Conservation (phyloP, 2,329 filamentous ascomycete genomes). For the Talaromyces atroroseus region DNA sequence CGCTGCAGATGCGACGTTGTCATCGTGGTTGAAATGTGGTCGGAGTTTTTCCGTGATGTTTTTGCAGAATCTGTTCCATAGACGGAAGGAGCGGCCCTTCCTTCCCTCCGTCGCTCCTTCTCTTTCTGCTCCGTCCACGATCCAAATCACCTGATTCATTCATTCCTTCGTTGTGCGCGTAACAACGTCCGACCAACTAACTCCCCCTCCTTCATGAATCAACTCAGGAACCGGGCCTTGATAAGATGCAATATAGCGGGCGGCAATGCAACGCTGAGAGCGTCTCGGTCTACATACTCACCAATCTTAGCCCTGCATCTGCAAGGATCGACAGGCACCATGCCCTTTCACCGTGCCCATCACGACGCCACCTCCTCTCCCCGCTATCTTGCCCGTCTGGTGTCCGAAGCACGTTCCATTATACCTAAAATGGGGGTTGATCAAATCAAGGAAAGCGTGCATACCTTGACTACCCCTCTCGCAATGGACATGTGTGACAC, state of each 20-base stretch:
- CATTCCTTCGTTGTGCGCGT: too few relatives aligned
- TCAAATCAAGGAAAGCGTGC: neutral
- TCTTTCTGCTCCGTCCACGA: neutral
- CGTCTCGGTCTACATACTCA: neutral
- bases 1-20: neutral
- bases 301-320: conserved; percentile 9
- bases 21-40: neutral
- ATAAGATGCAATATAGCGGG: neutral
- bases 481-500: neutral
- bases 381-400: neutral
- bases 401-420: neutral
- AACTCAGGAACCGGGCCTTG: neutral
- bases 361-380: neutral
- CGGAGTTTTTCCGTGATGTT: neutral
- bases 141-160: neutral
- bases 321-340: conserved; percentile 15
- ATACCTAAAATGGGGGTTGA: neutral
- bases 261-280: conserved; percentile 7
- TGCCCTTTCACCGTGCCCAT: neutral
- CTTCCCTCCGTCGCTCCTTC: neutral
- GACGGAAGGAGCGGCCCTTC: neutral
- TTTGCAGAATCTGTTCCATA: too few relatives aligned
- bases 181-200: neutral
- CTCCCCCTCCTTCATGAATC: neutral
- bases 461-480: neutral